Evolutionary conservation across 495 filamentous ascomycete species (phyloP).

Genomic region (Usnea hakonensis): DNA sequence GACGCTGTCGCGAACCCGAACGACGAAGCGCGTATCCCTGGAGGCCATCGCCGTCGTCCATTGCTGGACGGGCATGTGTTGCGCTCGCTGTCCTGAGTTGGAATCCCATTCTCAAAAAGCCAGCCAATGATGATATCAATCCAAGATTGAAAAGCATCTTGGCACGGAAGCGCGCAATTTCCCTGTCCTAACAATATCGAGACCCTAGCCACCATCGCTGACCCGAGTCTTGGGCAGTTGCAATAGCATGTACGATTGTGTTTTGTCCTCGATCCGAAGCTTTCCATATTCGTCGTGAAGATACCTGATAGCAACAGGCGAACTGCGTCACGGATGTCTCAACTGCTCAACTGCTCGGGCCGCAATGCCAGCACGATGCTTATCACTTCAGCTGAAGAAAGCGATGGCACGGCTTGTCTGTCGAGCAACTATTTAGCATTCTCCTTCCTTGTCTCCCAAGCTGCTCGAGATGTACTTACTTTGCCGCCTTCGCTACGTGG

Average conservation of each 20-base stretch:
- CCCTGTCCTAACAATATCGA: neutral
- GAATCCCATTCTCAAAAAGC: neutral
- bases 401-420: slow-evolving; percentile 3
- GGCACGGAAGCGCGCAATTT: neutral
- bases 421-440: neutral
- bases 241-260: neutral
- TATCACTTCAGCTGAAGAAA: neutral
- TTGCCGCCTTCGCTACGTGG: neutral
- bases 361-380: neutral
- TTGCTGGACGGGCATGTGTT: neutral
- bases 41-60: neutral
- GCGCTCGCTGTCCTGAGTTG: neutral
- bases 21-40: neutral
- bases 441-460: neutral
- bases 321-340: neutral
- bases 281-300: neutral
- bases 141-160: neutral
- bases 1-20: neutral
- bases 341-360: neutral
- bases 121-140: neutral
- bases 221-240: neutral
- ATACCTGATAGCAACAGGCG: neutral
- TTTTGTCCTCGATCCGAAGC: neutral
- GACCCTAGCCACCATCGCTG: neutral
- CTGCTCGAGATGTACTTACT: neutral